Conservation (phyloP, 2,329 filamentous ascomycete species). For the Epichloe elymi region DNA sequence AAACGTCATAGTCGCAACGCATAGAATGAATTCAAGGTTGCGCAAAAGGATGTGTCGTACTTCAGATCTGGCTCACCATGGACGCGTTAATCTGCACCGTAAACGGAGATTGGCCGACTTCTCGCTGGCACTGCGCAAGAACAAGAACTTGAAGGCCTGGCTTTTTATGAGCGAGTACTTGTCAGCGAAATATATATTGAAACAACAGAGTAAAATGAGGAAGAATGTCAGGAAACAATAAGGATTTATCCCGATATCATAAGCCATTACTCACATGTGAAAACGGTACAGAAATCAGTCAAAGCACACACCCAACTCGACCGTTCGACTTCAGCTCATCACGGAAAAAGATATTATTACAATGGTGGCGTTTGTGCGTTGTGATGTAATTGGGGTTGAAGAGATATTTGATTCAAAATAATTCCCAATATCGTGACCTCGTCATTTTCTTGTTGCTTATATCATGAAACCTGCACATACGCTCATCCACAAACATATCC, state of each 20-base stretch:
- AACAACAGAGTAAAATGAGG: no score
- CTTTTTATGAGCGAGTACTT: no score
- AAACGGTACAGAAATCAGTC: not conserved
- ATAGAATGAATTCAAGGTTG: not conserved
- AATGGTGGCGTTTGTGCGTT: slow-evolving; percentile 5
- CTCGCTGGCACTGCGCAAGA: no score
- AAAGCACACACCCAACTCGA: not conserved
- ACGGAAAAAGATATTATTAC: not conserved
- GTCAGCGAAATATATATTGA: no score
- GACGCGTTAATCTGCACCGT: no score
- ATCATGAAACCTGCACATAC: slow-evolving; percentile 3
- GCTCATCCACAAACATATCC: not conserved
- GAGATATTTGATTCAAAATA: slow-evolving; percentile 10
- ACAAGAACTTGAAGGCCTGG: no score
- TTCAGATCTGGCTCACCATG: not conserved
- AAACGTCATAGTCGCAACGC: slow-evolving; percentile 11
- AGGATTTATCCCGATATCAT: not conserved
- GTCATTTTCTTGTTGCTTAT: not conserved
- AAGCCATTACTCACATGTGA: not conserved
- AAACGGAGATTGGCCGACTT: not conserved
- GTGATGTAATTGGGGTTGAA: slow-evolving; percentile 9
- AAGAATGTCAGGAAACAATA: no score
- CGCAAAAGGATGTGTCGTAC: not conserved
- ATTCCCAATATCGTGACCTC: slow-evolving; percentile 8
- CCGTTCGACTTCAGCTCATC: not conserved